phyloP scores from a whole-genome alignment of 2,329 filamentous ascomycete genomes.

The Trichophyton simii region DNA sequence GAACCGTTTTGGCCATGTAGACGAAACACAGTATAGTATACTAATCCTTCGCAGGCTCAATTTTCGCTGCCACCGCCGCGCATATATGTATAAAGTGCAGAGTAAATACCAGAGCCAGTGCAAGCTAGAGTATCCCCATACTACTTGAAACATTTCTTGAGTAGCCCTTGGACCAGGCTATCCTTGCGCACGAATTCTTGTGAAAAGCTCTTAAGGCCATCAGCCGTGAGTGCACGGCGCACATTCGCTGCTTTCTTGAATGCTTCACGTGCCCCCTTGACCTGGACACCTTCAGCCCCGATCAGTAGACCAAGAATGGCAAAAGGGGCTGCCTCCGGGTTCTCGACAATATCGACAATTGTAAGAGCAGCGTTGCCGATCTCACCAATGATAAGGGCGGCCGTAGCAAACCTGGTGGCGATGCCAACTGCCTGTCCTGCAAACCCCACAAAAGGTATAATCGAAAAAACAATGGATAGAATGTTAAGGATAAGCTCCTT shows the following conservation, averaged over 20 bases:
- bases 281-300: neutral
- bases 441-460: neutral
- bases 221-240: neutral
- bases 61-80: too few species aligned
- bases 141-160: conserved; percentile 1
- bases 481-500: neutral
- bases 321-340: neutral
- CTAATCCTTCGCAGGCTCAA: too few species aligned
- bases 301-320: conserved; percentile 3
- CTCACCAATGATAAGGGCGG: conserved; percentile 3
- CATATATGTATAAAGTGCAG: too few species aligned
- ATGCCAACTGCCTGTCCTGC: neutral
- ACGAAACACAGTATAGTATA: too few species aligned
- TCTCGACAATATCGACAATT: conserved; percentile 1
- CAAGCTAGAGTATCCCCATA: neutral
- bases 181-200: conserved; percentile 4
- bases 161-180: neutral
- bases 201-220: neutral
- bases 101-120: neutral
- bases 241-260: neutral
- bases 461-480: conserved; percentile 3
- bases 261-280: neutral
- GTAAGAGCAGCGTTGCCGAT: conserved; percentile 1
- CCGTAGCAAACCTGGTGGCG: neutral
- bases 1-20: too few species aligned